Evolutionary conservation across 108 stramenopile genomes (phyloP), one percentile per base, ranked within the genome.

Genomic region (Nitzschia sp.): DNA sequence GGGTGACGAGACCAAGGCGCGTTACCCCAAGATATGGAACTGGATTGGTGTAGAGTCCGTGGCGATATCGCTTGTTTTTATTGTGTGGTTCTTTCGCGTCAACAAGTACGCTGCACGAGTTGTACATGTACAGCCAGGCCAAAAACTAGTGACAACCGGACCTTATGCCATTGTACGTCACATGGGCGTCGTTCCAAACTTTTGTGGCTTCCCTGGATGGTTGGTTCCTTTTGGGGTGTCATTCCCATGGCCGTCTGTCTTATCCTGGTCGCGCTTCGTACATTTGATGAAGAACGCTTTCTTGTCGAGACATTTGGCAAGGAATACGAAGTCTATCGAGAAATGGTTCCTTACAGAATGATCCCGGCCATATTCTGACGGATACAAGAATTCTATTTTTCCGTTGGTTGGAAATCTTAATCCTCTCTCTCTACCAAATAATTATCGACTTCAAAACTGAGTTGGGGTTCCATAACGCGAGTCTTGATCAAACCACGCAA

Each of bases 91-190:
- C 38, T 41, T 41, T 41, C 38, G 38, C 6, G 13, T 41, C 38
- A 41, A 41, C 38, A 41, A 41, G 13, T 41, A 9, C 13, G 38
- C 38, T 13, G 38, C 38, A 6, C 38, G 38, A 41, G 38, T 41
- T 41, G 38, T 41, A 13, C 38, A 41, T 41, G 38, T 41, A 6
- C 38, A 41, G 38, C 38, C 38, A 41, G 38, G 38, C 9, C 38
- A 41, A 13, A 41, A 41, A 41, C 57, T 58, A 3, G 57, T 58
- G 29, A 58, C 57, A 22, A 32, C 57, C 30, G 57, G 57, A 2
- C 57, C 57, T 8, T 58, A 34, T 32, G 21, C 32, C 16, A 30
- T 34, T 6, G n/a, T 58, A 13, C 57, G 57, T 34, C 57, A 58
- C 16, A 66, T 30, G 29, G 32, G 48, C 1, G 13, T 41, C 38